These are phyloP conservation scores for Williopsis jadinii DNA, from an alignment of 1,139 yeast species.

Conservation along the genomic window DNA sequence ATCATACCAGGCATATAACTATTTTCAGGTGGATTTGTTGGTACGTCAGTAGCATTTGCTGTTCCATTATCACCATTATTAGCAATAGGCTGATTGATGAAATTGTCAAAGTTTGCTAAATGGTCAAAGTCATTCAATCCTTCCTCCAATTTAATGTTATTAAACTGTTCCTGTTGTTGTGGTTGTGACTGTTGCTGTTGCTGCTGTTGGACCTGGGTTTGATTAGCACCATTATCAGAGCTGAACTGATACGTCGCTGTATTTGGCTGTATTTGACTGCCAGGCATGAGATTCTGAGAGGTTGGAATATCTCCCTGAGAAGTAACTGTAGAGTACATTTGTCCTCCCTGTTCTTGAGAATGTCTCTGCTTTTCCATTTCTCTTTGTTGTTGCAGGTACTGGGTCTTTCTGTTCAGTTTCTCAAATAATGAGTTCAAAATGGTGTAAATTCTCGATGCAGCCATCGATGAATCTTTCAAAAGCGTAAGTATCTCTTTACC, in stretches of 20 bases:
- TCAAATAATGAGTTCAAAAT: slow-evolving; percentile 76
- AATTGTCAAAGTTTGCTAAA: slow-evolving; percentile 22
- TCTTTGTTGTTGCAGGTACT: slow-evolving; percentile 30
- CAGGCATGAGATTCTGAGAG: slow-evolving; percentile 18
- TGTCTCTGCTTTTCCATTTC: slow-evolving; percentile 7
- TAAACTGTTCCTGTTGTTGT: neutral
- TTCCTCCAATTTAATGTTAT: slow-evolving; percentile 16
- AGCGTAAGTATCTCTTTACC: slow-evolving; percentile 71
- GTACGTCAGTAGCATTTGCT: neutral
- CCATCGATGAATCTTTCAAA: slow-evolving; percentile 66
- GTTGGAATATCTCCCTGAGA: slow-evolving; percentile 13
- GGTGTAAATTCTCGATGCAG: slow-evolving; percentile 75
- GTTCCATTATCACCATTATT: neutral
- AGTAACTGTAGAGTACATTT: slow-evolving; percentile 2
- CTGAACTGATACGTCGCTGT: neutral
- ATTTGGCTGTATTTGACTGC: neutral
- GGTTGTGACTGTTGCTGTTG: slow-evolving; percentile 1
- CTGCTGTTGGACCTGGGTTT: neutral
- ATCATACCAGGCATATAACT: slow-evolving; percentile 24
- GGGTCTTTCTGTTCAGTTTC: slow-evolving; percentile 66
- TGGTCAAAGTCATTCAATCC: slow-evolving; percentile 20
- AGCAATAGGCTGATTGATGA: slow-evolving; percentile 19
- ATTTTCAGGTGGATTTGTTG: slow-evolving; percentile 2
- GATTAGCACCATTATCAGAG: neutral
- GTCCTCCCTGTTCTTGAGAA: slow-evolving; percentile 12